Evolutionary conservation across 108 stramenopile genomes (phyloP), one percentile per base, ranked within the genome.

Genomic region (Stephanodiscus triporus): DNA sequence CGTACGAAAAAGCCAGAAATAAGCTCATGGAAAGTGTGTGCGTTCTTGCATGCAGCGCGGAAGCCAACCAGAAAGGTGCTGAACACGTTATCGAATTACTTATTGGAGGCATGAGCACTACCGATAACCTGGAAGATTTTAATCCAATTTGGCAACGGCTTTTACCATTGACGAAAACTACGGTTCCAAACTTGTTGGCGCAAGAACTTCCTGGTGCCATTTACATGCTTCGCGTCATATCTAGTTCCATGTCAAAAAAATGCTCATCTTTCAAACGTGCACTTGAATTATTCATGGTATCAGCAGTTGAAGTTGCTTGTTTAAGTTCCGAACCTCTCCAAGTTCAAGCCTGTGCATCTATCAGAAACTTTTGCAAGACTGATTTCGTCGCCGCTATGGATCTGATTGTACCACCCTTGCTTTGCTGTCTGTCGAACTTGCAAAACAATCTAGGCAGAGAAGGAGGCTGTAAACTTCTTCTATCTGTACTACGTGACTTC

Each of bases 11-110:
- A 36, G 74, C 83, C 27, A 71, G 73, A 66, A 34, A 49, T 17
- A 85, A 77, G 63, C 73, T 89, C 0, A 47, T 82, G 23, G 65
- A 56, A 51, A 90, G 88, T 42, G 66, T 92, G 27, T 76, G 88
- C 24, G 68, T 14, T 9, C 75, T 85, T 9, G 68, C 89, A 50
- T 86, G 83, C 27, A 48, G 69, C 27, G 37, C 29, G 9, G 24
- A 27, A 38, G 13, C 19, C 24, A 62, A 42, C 24, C 13, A 22
- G 53, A 38, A 40, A 51, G 63, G 64, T 13, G 80, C 82, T 2
- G 61, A 70, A 43, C 64, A 70, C 14, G 66, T 65, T n/a, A 63
- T 83, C 56, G 68, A 66, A 48, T 66, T 75, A 34, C 43, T 83
- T 8, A 16, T 83, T 49, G 30, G 37, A 37, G 42, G 40, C 38